Base-by-base conservation (phyloP, 2,329 filamentous ascomycete genomes). In the Saccharata proteae region DNA sequence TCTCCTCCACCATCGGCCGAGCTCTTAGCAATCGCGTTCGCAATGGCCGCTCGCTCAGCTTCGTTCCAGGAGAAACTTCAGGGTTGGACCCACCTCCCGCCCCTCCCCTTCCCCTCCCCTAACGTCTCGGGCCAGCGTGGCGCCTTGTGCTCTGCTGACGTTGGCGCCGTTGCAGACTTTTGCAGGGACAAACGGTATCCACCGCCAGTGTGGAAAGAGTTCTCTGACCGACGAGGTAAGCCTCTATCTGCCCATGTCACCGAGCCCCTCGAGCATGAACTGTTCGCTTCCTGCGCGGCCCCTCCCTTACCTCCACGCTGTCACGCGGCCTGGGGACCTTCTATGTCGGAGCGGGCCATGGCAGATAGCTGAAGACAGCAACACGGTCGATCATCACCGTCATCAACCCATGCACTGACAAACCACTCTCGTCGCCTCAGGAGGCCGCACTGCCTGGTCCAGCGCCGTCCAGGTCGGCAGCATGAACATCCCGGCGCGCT, bases 401-500 rank as follows among this genome's bases (percentile, higher is more conserved):
- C n/a, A n/a, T n/a, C n/a, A n/a, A n/a, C n/a, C n/a, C n/a, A n/a
- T n/a, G n/a, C n/a, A n/a, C n/a, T n/a, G n/a, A n/a, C n/a, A n/a
- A n/a, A n/a, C n/a, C n/a, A n/a, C n/a, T n/a, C n/a, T n/a, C n/a
- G n/a, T n/a, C n/a, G n/a, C n/a, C n/a, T n/a, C 29, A 57, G 52
- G 52, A 30, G 51, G 52, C 22, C 45, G 54, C 9, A 57, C 54
- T 5, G 54, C 54, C 10, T 57, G 54, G 54, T 48, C 46, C 14
- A 48, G 46, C 30, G 38, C 49, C 22, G 47, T 45, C 10, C 8
- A 36, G 54, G 30, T 44, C 47, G n/a, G 45, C 17, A 36, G 19
- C 10, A 38, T 41, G 2, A 26, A 13, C 30, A 51, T 48, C 26
- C 36, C 42, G 5, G 54, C 54, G 4, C 44, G 46, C n/a, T 57